Evolutionary conservation across 1,139 yeast species (phyloP).

Genomic region (Magnusiomyces tetraspermus): DNA sequence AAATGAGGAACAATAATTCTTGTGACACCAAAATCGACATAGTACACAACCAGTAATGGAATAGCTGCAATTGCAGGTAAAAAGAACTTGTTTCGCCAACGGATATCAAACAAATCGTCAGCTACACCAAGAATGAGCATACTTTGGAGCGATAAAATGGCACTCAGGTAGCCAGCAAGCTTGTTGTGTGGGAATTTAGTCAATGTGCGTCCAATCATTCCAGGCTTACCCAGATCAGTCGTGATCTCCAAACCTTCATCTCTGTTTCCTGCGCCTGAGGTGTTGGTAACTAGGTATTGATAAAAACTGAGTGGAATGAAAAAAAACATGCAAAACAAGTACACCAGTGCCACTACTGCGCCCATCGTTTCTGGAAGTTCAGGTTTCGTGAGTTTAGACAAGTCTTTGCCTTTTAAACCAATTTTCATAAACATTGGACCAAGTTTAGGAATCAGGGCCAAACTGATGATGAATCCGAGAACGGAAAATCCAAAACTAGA

Average conservation of each 20-base stretch:
- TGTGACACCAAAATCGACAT: slow-evolving; percentile 90
- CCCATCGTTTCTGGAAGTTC: slow-evolving; percentile 89
- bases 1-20: slow-evolving; percentile 78
- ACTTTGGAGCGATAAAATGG: slow-evolving; percentile 71
- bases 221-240: slow-evolving; percentile 14
- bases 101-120: slow-evolving; percentile 87
- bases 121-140: slow-evolving; percentile 81
- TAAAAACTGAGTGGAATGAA: slow-evolving; percentile 85
- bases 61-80: slow-evolving; percentile 90
- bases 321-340: slow-evolving; percentile 68
- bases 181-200: slow-evolving; percentile 66
- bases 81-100: slow-evolving; percentile 96
- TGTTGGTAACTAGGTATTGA: slow-evolving; percentile 57
- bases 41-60: slow-evolving; percentile 83
- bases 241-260: slow-evolving; percentile 32
- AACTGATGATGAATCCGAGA: slow-evolving; percentile 54
- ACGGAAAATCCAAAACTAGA: slow-evolving; percentile 49
- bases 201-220: slow-evolving; percentile 17
- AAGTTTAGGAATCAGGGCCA: slow-evolving; percentile 55
- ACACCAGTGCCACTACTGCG: slow-evolving; percentile 71
- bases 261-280: slow-evolving; percentile 49
- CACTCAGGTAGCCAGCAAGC: slow-evolving; percentile 77
- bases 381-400: slow-evolving; percentile 63
- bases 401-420: slow-evolving; percentile 77
- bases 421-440: slow-evolving; percentile 58